Conservation (phyloP, 352 stramenopile genomes). For the Phytopythium chamaehyphon region DNA sequence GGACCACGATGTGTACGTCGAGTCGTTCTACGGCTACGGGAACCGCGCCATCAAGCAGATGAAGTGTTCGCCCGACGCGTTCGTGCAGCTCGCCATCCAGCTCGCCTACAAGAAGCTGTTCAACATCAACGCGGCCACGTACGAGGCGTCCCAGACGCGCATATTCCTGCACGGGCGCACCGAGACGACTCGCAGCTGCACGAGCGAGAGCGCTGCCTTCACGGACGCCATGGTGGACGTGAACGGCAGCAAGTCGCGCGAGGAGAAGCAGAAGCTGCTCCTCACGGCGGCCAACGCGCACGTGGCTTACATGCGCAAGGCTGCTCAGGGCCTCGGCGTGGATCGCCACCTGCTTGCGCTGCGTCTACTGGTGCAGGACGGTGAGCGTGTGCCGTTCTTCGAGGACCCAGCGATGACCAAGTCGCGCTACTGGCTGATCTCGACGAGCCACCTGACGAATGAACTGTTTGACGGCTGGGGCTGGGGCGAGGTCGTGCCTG, state of each 20-base stretch:
- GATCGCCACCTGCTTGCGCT: conserved; percentile 94
- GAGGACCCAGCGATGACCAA: conserved; percentile 63
- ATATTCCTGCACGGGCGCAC: conserved; percentile 95
- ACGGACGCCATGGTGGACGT: conserved; percentile 75
- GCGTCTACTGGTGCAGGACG: conserved; percentile 43
- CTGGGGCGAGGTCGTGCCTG: conserved; percentile 77
- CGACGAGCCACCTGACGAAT: conserved; percentile 78
- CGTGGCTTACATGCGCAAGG: conserved; percentile 68
- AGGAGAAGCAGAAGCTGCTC: conserved; percentile 46
- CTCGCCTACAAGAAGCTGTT: conserved; percentile 86
- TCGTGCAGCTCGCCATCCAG: conserved; percentile 95
- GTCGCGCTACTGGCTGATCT: conserved; percentile 75
- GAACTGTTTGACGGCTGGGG: conserved; percentile 82
- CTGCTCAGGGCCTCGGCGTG: conserved; percentile 78
- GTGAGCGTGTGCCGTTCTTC: conserved; percentile 61
- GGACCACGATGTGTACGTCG: conserved; percentile 87
- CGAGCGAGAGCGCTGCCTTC: conserved; percentile 77
- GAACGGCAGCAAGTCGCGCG: conserved; percentile 16
- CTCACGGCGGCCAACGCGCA: conserved; percentile 39
- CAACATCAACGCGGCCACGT: conserved; percentile 74
- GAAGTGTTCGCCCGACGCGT: conserved; percentile 92
- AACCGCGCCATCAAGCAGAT: conserved; percentile 87
- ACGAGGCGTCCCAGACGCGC: conserved; percentile 94
- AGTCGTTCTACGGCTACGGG: conserved; percentile 88
- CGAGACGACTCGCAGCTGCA: conserved; percentile 86